These are phyloP conservation scores for Penicillium glabrum DNA, from an alignment of 2,329 filamentous ascomycete species.

Conservation along the genomic window DNA sequence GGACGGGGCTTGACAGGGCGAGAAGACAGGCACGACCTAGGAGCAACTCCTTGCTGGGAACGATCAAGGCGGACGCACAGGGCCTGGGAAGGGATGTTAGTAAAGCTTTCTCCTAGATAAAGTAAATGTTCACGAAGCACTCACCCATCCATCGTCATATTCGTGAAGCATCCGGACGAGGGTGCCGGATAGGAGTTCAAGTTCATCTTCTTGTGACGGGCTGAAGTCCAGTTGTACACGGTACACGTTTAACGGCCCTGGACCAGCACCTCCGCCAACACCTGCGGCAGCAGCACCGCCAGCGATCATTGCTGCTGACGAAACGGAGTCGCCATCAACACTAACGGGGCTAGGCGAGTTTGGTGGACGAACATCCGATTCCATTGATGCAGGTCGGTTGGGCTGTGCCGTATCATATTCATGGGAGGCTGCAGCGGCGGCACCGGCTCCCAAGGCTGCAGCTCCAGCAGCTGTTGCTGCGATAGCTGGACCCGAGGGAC, in stretches of 20 bases:
- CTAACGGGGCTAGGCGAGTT: constrained; percentile 26
- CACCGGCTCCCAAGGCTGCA: constrained; percentile 43
- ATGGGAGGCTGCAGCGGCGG: constrained; percentile 35
- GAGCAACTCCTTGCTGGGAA: constrained; percentile 87
- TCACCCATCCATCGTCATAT: constrained; percentile 97
- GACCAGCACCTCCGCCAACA: constrained; percentile 29
- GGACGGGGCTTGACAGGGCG: constrained; percentile 84
- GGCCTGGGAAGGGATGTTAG: constrained; percentile 56
- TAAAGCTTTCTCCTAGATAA: background rate
- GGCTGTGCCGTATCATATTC: constrained; percentile 16
- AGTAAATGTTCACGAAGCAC: constrained; percentile 35
- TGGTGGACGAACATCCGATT: constrained; percentile 23
- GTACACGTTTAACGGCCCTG: constrained; percentile 68
- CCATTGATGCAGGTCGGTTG: constrained; percentile 20
- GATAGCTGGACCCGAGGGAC: constrained; percentile 31
- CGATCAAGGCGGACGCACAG: constrained; percentile 89
- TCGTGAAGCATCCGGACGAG: constrained; percentile 88
- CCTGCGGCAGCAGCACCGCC: constrained; percentile 10
- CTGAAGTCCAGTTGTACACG: constrained; percentile 93
- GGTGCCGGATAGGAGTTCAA: constrained; percentile 76
- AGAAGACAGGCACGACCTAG: constrained; percentile 88
- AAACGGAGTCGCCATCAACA: constrained; percentile 21
- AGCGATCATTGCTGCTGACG: constrained; percentile 13
- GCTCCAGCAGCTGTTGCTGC: constrained; percentile 39
- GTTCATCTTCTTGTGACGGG: constrained; percentile 88